These are phyloP conservation scores for Pezicula carpinea DNA, from an alignment of 2,329 filamentous ascomycete species.

Conservation along the genomic window DNA sequence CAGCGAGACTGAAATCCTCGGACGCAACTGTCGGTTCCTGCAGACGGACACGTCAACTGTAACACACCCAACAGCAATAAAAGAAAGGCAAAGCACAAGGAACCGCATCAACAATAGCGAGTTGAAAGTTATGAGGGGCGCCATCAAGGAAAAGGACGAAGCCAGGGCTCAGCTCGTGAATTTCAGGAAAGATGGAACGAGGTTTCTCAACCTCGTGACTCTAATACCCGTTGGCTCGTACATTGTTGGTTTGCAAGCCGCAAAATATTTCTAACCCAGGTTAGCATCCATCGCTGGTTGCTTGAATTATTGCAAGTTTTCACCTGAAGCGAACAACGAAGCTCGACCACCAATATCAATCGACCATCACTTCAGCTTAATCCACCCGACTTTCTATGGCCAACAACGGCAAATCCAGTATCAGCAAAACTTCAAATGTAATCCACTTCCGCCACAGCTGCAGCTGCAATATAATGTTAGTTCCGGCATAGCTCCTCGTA, in stretches of 20 bases:
- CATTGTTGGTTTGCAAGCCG: slow-evolving; percentile 21
- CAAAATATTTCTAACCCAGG: too few relatives aligned
- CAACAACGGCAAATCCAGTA: too few relatives aligned
- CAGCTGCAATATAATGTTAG: too few relatives aligned
- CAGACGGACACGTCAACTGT: slow-evolving; percentile 72
- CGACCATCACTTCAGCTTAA: too few relatives aligned
- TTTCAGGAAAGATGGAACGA: slow-evolving; percentile 86
- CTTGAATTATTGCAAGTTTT: too few relatives aligned
- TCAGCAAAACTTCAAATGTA: too few relatives aligned
- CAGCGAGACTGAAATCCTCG: slow-evolving; percentile 78
- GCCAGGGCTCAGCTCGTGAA: slow-evolving; percentile 90
- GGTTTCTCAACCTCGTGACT: slow-evolving; percentile 87
- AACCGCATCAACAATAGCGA: slow-evolving; percentile 79
- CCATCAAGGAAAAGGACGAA: slow-evolving; percentile 64
- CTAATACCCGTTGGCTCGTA: slow-evolving; percentile 86
- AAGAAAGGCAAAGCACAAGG: slow-evolving; percentile 69
- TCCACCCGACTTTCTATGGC: too few relatives aligned
- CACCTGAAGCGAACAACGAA: too few relatives aligned
- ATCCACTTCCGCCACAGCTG: too few relatives aligned
- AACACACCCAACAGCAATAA: slow-evolving; percentile 38
- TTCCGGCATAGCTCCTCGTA: too few relatives aligned
- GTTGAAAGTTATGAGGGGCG: slow-evolving; percentile 76
- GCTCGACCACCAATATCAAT: too few relatives aligned
- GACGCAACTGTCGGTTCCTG: slow-evolving; percentile 87
- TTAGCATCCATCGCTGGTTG: too few relatives aligned